Evolutionary conservation across 2,329 filamentous ascomycete species (phyloP), one percentile per base, ranked within the genome.

Genomic region (Elsinoe australis): DNA sequence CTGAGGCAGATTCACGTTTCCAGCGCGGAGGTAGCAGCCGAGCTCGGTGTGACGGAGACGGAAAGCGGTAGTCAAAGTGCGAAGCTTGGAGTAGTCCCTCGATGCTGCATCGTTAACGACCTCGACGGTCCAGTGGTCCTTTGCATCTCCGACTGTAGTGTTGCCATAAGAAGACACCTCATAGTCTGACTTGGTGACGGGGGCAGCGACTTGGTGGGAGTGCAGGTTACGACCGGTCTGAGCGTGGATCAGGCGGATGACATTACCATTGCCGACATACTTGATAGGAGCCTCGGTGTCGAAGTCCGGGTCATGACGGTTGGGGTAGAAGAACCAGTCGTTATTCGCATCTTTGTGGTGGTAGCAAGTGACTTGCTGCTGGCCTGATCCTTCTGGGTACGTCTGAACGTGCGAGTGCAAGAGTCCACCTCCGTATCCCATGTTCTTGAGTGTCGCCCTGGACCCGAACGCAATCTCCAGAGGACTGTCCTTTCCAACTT

Each of bases 261-360:
- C 71, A 59, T 85, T 78, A 53, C 83, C 82, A 63, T 98, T 82
- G 12, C 78, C 82, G 56, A 95, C 79, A 62, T 83, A 94, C 53
- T 72, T 73, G 53, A 87, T 73, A 28, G 83, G 79, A 50, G 71
- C 80, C 51, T 86, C 80, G 3, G 79, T 68, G 58, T 89, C 75
- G 61, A 82, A 95, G 14, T 85, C 82, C 18, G 76, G 69, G 51
- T 94, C 79, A 47, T 74, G 69, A 54, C 94, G 86, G 71, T 90
- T 95, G 19, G 92, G 92, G 66, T 95, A 95, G 69, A 98, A 89
- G 71, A 94, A 95, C 92, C 92, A 98, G 66, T 98, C 92, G 66
- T 98, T 98, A 78, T 98, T 98, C 65, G 90, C 78, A 73, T 98
- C 92, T 67, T 98, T 98, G 75, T 98, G 92, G 70, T 98, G 92